A percentile compares a stretch with the other conserved stretches of the same genome.
These are phyloP conservation scores for Cytospora leucostoma DNA, from an alignment of 2,329 filamentous ascomycete species.

Conservation along the genomic window DNA sequence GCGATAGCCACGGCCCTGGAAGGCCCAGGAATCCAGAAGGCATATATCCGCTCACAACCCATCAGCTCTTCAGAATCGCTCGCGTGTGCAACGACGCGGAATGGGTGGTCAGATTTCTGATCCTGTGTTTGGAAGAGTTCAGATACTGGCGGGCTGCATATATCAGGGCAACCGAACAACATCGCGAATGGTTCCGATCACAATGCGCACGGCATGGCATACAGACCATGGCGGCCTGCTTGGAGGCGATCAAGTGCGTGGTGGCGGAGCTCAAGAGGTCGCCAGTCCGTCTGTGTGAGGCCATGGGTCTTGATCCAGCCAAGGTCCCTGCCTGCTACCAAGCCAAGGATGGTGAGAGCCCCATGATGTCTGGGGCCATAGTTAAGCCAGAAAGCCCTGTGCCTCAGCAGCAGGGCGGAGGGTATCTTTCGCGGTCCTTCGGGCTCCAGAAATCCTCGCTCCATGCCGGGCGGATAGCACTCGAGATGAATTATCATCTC, in stretches of 20 bases:
- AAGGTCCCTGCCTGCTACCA: neutral
- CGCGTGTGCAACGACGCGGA: slow-evolving; percentile 2
- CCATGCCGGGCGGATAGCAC: neutral
- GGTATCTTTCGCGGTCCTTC: neutral
- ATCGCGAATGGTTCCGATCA: too few relatives aligned
- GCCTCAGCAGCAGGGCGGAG: neutral
- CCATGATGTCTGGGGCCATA: neutral
- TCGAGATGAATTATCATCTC: neutral
- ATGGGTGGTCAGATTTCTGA: neutral
- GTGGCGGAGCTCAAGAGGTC: neutral
- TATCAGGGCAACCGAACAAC: neutral
- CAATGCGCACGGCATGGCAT: neutral
- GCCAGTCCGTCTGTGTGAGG: neutral
- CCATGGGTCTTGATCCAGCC: neutral
- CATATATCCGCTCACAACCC: slow-evolving; percentile 5
- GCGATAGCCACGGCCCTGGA: neutral
- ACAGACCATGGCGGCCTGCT: neutral
- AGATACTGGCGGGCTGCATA: neutral
- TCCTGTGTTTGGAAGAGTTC: neutral
- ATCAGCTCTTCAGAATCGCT: slow-evolving; percentile 2
- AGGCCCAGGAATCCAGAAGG: neutral
- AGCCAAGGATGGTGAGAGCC: neutral
- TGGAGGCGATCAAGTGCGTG: neutral
- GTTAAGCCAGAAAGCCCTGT: neutral
- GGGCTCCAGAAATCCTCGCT: neutral